These are phyloP conservation scores for Otatea glauca DNA, from an alignment of 176 grass and related monocot species.

Conservation along the genomic window DNA sequence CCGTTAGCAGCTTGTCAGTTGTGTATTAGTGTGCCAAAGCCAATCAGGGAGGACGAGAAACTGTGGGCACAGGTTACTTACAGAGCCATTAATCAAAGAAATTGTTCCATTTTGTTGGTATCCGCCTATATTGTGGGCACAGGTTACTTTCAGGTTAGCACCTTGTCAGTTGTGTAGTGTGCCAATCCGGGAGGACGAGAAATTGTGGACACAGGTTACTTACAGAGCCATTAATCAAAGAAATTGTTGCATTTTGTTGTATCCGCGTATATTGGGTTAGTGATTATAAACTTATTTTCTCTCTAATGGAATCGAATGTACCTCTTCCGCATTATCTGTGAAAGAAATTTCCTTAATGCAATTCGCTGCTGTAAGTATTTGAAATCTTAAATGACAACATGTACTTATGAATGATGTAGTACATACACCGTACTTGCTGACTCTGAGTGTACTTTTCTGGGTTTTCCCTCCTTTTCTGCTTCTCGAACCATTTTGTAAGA, in stretches of 20 bases:
- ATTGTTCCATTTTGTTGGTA: constrained; percentile 6
- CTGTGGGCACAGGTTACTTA: constrained; percentile 2
- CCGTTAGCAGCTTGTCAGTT: constrained; percentile 38
- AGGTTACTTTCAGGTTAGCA: neutral
- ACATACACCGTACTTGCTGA: neutral
- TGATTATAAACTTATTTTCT: neutral
- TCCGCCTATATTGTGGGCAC: neutral
- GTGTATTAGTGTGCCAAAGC: neutral
- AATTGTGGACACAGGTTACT: constrained; percentile 20
- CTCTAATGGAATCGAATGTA: neutral
- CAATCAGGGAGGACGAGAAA: constrained; percentile 35
- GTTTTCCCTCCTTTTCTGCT: neutral
- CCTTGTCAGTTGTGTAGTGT: constrained; percentile 26
- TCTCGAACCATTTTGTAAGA: neutral
- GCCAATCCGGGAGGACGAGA: constrained; percentile 24
- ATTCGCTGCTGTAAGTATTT: too few species aligned
- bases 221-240: neutral
- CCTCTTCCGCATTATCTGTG: too few species aligned
- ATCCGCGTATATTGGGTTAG: neutral
- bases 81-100: neutral
- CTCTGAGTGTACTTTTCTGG: neutral
- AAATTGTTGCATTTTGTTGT: constrained; percentile 6
- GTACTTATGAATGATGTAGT: neutral
- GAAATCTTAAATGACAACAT: neutral
- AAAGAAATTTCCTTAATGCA: neutral